Conservation (phyloP, 129 eudicot genomes). For the Centella asiatica region DNA sequence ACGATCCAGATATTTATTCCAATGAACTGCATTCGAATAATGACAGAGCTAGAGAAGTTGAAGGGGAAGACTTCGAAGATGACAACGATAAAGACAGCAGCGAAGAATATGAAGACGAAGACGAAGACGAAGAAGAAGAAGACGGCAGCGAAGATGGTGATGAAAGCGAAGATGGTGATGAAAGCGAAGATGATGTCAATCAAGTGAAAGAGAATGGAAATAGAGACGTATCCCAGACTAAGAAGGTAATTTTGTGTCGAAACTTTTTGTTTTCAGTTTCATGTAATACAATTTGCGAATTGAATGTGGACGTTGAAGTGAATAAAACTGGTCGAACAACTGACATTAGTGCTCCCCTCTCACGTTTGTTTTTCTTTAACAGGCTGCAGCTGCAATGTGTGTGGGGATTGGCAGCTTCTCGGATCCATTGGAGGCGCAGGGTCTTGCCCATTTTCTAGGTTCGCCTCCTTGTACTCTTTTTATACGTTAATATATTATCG, state of each 20-base stretch:
- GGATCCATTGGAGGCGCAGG: conserved; percentile 96
- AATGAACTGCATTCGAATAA: conserved; percentile 13
- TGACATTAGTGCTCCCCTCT: neutral
- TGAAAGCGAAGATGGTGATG: conserved; percentile 23
- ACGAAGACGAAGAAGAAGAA: conserved; percentile 21
- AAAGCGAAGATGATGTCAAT: conserved; percentile 12
- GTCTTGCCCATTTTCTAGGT: conserved; percentile 97
- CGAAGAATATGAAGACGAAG: conserved; percentile 28
- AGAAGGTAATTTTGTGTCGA: conserved; percentile 26
- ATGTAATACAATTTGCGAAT: too few relatives aligned
- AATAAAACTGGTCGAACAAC: too few relatives aligned
- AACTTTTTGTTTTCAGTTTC: neutral
- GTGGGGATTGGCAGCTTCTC: conserved; percentile 92
- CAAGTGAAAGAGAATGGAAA: conserved; percentile 16
- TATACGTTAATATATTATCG: too few relatives aligned
- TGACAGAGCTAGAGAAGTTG: neutral
- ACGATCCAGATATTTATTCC: conserved; percentile 78
- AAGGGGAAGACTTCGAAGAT: conserved; percentile 12
- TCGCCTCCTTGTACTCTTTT: neutral
- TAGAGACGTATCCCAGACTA: conserved; percentile 42
- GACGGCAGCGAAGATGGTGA: conserved; percentile 31
- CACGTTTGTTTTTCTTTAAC: conserved; percentile 10
- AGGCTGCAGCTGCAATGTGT: conserved; percentile 99
- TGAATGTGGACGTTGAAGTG: too few relatives aligned
- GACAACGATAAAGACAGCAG: conserved; percentile 24